Evolutionary conservation across 2,329 filamentous ascomycete genomes (phyloP).

Genomic region (Neofusicoccum parvum): DNA sequence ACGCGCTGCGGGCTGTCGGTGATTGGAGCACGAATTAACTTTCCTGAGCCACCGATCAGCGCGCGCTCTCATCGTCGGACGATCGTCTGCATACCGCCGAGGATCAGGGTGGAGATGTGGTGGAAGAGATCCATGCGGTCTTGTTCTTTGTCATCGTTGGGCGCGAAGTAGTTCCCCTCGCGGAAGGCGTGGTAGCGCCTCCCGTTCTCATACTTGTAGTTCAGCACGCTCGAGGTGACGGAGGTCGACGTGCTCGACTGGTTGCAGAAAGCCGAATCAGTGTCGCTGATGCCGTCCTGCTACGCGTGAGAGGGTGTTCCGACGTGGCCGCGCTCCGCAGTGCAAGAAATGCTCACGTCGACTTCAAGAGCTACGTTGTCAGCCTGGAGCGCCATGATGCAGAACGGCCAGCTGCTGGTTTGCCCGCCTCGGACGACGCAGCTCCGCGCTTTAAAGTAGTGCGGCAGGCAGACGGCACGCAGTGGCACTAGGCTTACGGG

Average conservation of each 20-base stretch:
- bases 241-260: constrained; percentile 31
- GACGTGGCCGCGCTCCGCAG: not conserved
- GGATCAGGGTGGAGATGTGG: constrained; percentile 40
- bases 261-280: not conserved
- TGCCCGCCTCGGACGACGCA: too few species aligned
- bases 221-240: constrained; percentile 37
- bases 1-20: constrained; percentile 21
- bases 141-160: constrained; percentile 43
- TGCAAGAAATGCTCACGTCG: not conserved
- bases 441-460: too few species aligned
- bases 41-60: not conserved
- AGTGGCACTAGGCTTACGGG: too few species aligned
- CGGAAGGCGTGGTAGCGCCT: constrained; percentile 29
- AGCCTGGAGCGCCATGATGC: not conserved
- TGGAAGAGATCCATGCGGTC: constrained; percentile 41
- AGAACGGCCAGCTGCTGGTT: not conserved
- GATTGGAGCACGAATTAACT: not conserved
- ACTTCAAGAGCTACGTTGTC: not conserved
- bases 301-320: not conserved
- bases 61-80: not conserved
- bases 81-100: constrained; percentile 30
- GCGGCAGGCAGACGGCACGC: too few species aligned
- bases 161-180: constrained; percentile 36
- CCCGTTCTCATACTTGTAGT: constrained; percentile 25
- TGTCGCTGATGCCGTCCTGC: not conserved